Percentiles rank a stretch among this genome's conserved stretches.
phyloP scores from a whole-genome alignment of 345 rosid genomes.

The Euphorbia lathyris region DNA sequence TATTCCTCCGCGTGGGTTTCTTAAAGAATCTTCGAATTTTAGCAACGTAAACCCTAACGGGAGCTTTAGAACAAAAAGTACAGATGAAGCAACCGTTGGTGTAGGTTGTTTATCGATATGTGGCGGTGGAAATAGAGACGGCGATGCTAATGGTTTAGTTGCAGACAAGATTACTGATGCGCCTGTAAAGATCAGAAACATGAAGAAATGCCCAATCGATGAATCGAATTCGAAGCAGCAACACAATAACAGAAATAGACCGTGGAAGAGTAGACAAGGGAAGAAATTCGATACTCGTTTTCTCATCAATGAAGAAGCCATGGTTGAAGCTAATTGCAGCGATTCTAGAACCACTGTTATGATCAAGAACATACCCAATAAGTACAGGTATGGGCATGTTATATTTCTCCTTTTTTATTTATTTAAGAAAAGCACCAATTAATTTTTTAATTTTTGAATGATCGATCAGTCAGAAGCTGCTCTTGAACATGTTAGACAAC shows the following conservation, averaged over 20 bases:
- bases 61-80: not conserved
- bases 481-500: conserved; percentile 79
- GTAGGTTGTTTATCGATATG: conserved; percentile 8
- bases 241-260: conserved; percentile 27
- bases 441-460: too few species aligned
- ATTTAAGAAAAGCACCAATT: not conserved
- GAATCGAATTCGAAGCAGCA: conserved; percentile 29
- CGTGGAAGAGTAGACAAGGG: conserved; percentile 42
- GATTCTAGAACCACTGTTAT: conserved; percentile 86
- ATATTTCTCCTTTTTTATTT: not conserved
- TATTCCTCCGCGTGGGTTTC: conserved; percentile 14
- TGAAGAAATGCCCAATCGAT: conserved; percentile 25
- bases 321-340: conserved; percentile 46
- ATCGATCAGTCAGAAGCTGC: conserved; percentile 29
- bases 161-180: conserved; percentile 12
- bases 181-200: conserved; percentile 25
- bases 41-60: conserved; percentile 30
- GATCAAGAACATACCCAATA: conserved; percentile 98
- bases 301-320: conserved; percentile 48
- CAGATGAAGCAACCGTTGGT: conserved; percentile 30
- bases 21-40: conserved; percentile 12
- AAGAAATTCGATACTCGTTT: conserved; percentile 55
- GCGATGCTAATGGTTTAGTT: conserved; percentile 10
- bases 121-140: conserved; percentile 13
- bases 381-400: conserved; percentile 89